Percentiles rank a stretch among this genome's conserved stretches.
Evolutionary conservation across 805 yeast genomes (phyloP).

Genomic region (Yarrowia sp.): DNA sequence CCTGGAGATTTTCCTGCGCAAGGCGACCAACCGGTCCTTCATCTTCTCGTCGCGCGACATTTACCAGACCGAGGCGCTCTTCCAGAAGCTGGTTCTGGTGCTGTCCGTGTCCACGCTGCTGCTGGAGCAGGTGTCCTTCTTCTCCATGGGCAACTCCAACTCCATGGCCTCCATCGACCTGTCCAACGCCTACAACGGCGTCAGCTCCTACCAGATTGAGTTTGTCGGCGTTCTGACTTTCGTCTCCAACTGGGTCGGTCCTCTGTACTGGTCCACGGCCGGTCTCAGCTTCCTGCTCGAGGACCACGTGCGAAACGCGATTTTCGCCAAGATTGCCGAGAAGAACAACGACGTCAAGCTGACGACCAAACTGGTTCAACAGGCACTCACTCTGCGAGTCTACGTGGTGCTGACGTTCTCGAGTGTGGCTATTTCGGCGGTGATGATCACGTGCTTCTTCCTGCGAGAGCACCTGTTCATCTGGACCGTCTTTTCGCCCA

Average conservation of each 20-base stretch:
- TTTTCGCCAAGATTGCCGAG: constrained; percentile 31
- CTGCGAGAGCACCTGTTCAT: constrained; percentile 85
- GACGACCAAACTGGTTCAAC: constrained; percentile 29
- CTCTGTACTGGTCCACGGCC: constrained; percentile 74
- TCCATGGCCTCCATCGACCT: constrained; percentile 88
- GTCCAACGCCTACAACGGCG: constrained; percentile 89
- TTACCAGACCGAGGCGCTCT: constrained; percentile 13
- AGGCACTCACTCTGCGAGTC: constrained; percentile 32
- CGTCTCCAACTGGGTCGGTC: constrained; percentile 79
- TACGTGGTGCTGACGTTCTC: constrained; percentile 51
- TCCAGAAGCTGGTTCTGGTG: constrained; percentile 29
- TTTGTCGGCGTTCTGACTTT: constrained; percentile 77
- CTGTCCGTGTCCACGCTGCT: constrained; percentile 46
- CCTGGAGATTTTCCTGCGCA: constrained; percentile 28
- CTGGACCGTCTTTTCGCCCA: constrained; percentile 98
- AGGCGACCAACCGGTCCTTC: constrained; percentile 27
- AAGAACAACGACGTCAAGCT: constrained; percentile 21
- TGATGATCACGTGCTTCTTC: constrained; percentile 66
- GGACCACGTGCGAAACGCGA: constrained; percentile 27
- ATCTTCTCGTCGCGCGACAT: constrained; percentile 10
- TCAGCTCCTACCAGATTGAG: constrained; percentile 63
- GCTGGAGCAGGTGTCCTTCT: constrained; percentile 74
- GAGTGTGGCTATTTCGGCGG: constrained; percentile 54
- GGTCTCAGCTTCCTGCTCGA: constrained; percentile 45
- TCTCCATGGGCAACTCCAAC: constrained; percentile 86